Evolutionary conservation across 495 filamentous ascomycete genomes (phyloP).

Genomic region (Xylaria cubensis): DNA sequence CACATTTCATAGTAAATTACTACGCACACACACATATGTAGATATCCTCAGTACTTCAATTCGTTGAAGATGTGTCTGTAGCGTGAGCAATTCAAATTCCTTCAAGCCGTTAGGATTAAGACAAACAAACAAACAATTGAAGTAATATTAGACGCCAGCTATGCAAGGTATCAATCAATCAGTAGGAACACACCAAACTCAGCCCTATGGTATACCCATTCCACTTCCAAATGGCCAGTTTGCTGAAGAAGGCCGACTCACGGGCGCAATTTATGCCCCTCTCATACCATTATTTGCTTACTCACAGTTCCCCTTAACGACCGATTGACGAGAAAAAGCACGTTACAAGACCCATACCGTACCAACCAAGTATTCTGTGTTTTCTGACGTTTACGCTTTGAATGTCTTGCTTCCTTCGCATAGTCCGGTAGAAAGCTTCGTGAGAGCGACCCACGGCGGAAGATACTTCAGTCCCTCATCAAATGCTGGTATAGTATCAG

Average conservation of each 20-base stretch:
- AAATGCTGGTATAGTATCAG: constrained; percentile 78
- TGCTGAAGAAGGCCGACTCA: not conserved
- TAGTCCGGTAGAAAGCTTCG: constrained; percentile 78
- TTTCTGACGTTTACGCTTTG: constrained; percentile 30
- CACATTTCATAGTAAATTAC: constrained; percentile 8
- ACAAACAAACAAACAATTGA: constrained; percentile 25
- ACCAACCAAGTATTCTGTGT: constrained; percentile 1
- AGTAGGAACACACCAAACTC: constrained; percentile 20
- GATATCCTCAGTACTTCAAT: not conserved
- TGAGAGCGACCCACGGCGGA: constrained; percentile 78
- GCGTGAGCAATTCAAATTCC: not conserved
- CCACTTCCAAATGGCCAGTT: not conserved
- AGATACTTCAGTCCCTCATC: constrained; percentile 79
- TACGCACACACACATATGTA: not conserved
- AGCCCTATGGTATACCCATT: constrained; percentile 1
- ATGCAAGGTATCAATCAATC: constrained; percentile 33
- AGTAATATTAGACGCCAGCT: constrained; percentile 33
- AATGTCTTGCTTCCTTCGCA: constrained; percentile 70
- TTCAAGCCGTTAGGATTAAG: not conserved
- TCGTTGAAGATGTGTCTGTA: not conserved
- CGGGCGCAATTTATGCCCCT: not conserved
- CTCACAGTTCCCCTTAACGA: not conserved
- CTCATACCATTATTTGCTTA: not conserved
- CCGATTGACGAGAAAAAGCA: constrained; percentile 6
- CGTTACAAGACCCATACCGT: not conserved